These are phyloP conservation scores for Streptanthus diversifolius DNA, from an alignment of 345 rosid species.

Conservation along the genomic window DNA sequence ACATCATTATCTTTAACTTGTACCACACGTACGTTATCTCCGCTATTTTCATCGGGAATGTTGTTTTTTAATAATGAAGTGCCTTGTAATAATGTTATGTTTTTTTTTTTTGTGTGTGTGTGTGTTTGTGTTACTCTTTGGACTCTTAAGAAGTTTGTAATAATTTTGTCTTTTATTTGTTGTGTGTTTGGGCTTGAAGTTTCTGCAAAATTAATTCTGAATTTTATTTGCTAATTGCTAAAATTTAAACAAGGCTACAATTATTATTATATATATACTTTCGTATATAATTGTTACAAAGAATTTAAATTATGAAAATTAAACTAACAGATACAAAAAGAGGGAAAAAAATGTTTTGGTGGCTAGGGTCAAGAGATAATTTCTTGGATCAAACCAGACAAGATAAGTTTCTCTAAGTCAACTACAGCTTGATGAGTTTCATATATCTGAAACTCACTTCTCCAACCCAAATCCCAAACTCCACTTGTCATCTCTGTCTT, in stretches of 20 bases:
- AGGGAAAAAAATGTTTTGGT: not conserved
- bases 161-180: no score
- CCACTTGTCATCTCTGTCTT: conserved; percentile 47
- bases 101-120: no score
- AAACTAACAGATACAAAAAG: not conserved
- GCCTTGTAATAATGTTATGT: no score
- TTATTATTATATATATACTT: conserved; percentile 11
- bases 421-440: conserved; percentile 52
- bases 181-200: not conserved
- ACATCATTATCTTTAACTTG: no score
- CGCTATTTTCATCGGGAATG: no score
- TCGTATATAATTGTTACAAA: conserved; percentile 4
- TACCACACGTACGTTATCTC: no score
- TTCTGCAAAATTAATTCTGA: not conserved
- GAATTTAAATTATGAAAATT: not conserved
- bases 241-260: not conserved
- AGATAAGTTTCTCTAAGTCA: conserved; percentile 55
- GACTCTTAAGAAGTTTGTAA: no score
- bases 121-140: no score
- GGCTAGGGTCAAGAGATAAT: conserved; percentile 25
- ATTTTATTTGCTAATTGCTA: not conserved
- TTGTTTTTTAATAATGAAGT: no score
- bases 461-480: conserved; percentile 83
- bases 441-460: conserved; percentile 46
- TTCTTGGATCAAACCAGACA: conserved; percentile 58